Evolutionary conservation across 2,329 filamentous ascomycete genomes (phyloP).

Genomic region (Bipolaris gigantea): DNA sequence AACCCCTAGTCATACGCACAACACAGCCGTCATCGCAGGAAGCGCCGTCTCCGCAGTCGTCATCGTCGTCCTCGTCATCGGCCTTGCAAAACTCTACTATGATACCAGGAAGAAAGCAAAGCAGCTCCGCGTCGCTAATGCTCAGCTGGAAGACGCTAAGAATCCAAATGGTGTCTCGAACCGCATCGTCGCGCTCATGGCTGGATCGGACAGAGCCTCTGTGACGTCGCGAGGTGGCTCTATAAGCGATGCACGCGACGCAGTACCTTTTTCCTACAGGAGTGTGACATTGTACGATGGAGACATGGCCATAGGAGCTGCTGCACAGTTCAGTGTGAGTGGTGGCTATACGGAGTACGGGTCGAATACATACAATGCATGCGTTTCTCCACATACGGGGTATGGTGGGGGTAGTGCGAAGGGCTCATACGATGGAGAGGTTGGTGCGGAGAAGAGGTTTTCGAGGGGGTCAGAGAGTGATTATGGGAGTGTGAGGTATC

Average conservation of each 20-base stretch:
- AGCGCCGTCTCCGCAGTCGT: not conserved
- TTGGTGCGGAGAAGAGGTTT: not conserved
- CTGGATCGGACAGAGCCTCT: no score
- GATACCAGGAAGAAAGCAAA: slow-evolving; percentile 10
- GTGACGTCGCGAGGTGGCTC: not conserved
- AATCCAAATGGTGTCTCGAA: slow-evolving; percentile 8
- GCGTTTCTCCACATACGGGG: not conserved
- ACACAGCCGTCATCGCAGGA: not conserved
- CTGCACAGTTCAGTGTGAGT: no score
- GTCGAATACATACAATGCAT: no score
- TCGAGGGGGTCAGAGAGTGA: not conserved
- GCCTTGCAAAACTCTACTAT: slow-evolving; percentile 6
- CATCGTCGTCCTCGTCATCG: not conserved
- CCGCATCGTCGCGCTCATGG: slow-evolving; percentile 11
- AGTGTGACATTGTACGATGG: not conserved
- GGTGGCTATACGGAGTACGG: no score
- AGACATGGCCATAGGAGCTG: not conserved
- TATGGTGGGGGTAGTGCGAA: not conserved
- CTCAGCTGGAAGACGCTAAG: slow-evolving; percentile 3
- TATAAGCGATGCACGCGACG: not conserved
- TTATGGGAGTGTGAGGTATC: not conserved
- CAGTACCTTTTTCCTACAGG: no score
- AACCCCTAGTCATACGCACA: not conserved
- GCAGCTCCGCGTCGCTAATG: slow-evolving; percentile 7
- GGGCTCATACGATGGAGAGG: no score